A percentile compares a stretch with the other conserved stretches of the same genome.
phyloP scores from a whole-genome alignment of 2,329 filamentous ascomycete genomes.

The Macroventuria anomochaeta region DNA sequence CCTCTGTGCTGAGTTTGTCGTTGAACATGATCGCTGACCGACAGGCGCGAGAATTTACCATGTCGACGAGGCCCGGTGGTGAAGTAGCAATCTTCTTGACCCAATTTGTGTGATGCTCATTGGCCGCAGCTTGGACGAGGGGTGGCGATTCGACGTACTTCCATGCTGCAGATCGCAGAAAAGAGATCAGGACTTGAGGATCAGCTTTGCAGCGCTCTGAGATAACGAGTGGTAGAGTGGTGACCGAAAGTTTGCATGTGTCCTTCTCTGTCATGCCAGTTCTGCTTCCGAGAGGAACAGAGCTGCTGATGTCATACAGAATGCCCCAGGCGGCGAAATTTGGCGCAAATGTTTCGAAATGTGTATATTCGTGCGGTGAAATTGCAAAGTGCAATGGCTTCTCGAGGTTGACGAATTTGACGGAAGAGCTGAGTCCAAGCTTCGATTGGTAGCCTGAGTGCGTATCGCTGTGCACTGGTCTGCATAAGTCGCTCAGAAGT shows the following conservation, averaged over 20 bases:
- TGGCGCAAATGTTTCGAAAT: slow-evolving; percentile 61
- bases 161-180: slow-evolving; percentile 80
- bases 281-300: not conserved
- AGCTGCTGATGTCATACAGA: slow-evolving; percentile 60
- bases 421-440: slow-evolving; percentile 38
- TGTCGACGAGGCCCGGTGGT: slow-evolving; percentile 75
- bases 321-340: slow-evolving; percentile 80
- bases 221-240: slow-evolving; percentile 72
- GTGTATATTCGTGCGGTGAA: slow-evolving; percentile 62
- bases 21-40: slow-evolving; percentile 89
- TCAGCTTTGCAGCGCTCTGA: slow-evolving; percentile 76
- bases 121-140: not conserved
- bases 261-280: slow-evolving; percentile 10
- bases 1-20: slow-evolving; percentile 63
- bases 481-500: slow-evolving; percentile 67
- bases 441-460: slow-evolving; percentile 35
- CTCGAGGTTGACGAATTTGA: slow-evolving; percentile 47
- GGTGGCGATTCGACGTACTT: slow-evolving; percentile 49
- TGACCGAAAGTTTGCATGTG: slow-evolving; percentile 55
- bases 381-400: slow-evolving; percentile 71
- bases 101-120: slow-evolving; percentile 54
- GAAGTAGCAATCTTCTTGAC: slow-evolving; percentile 70
- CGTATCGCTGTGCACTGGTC: slow-evolving; percentile 16
- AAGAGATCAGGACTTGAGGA: slow-evolving; percentile 72
- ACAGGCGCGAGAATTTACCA: slow-evolving; percentile 78